Evolutionary conservation across 2,329 filamentous ascomycete genomes (phyloP), one percentile per base, ranked within the genome.

Genomic region (Chrysoporthe austroafricana): DNA sequence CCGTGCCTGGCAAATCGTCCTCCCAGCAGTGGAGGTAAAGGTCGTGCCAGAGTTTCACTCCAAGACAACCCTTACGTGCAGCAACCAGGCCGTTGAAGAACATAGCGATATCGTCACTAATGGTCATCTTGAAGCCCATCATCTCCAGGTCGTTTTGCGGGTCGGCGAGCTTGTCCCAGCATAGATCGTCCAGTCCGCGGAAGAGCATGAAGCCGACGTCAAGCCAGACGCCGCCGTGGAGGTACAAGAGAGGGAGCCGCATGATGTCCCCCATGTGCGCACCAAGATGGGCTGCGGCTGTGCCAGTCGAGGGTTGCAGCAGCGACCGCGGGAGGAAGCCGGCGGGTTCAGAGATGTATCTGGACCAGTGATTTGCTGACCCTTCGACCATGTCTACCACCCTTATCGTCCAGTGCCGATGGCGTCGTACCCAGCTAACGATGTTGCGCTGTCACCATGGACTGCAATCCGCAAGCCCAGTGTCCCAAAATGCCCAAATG

Each of bases 401-500:
- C 0, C 79, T 80, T 1, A 83, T 72, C 0, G 75, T 81, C 82
- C 82, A 84, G 0, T 74, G 73, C 0, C 73, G 75, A 0, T 80
- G 78, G 26, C 77, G 76, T n/a, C 79, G 76, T 16, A 81, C 78
- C 82, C 80, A 83, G 66, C 78, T 78, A 9, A 80, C 56, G 0
- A 83, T 74, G 36, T 79, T 83, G 34, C 74, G 73, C 54, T 75
- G 75, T 58, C 76, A 77, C 71, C 78, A 79, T 13, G 75, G 73
- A 8, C 77, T 79, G 75, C 81, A 81, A 8, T 68, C 66, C 3
- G 73, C 62, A 0, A 79, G 64, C 0, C 81, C 80, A 11, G 74
- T 77, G 65, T 83, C 76, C 80, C 81, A 83, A 66, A 81, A 80
- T 1, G 80, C 79, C 80, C 81, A 83, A 2, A 83, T 75, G 52